Evolutionary conservation across 2,329 filamentous ascomycete genomes (phyloP).

Genomic region (Fusarium nurragi): DNA sequence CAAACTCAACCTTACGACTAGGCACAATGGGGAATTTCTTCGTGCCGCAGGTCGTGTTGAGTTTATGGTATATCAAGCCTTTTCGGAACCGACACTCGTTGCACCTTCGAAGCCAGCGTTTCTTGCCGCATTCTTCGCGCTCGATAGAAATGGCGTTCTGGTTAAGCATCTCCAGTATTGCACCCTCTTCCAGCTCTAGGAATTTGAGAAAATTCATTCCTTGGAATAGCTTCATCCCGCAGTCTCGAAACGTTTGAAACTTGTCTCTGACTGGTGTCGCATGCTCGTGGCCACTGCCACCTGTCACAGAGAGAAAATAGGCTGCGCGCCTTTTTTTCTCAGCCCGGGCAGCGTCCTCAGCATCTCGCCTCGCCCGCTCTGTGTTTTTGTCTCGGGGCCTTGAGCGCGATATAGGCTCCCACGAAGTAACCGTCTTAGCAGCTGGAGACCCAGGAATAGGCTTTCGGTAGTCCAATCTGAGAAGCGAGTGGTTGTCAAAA

Average conservation of each 20-base stretch:
- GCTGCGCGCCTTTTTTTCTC: neutral
- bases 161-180: neutral
- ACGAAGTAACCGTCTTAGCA: neutral
- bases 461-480: constrained; percentile 16
- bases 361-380: neutral
- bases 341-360: neutral
- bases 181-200: neutral
- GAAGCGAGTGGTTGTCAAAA: constrained; percentile 23
- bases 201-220: neutral
- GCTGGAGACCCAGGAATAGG: constrained; percentile 6
- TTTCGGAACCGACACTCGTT: constrained; percentile 20
- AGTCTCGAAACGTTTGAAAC: neutral
- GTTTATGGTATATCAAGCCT: neutral
- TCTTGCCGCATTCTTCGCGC: neutral
- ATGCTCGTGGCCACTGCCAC: neutral
- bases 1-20: neutral
- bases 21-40: neutral
- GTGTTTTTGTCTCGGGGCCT: neutral
- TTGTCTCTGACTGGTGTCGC: neutral
- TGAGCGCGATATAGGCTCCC: neutral
- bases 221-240: neutral
- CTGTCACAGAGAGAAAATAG: constrained; percentile 9
- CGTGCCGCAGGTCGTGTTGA: neutral
- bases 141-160: neutral
- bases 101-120: constrained; percentile 9